Conservation (phyloP, 1,284 basidiomycete genomes). For the Sanghuangporus weigelae region DNA sequence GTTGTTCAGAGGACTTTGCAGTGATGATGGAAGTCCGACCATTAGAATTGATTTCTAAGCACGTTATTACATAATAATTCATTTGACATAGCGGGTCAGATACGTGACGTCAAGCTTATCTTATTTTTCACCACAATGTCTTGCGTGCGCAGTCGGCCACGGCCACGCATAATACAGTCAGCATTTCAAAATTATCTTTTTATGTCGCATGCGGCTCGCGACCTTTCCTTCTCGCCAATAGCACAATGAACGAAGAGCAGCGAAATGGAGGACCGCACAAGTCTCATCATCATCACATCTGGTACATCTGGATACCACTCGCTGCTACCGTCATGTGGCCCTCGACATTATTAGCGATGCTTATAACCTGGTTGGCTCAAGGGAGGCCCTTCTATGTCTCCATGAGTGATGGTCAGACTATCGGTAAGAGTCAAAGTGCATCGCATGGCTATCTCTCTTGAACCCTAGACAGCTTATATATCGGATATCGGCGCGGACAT, state of each 20-base stretch:
- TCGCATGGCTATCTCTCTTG: not conserved
- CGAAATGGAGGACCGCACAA: not conserved
- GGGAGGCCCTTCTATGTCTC: conserved; percentile 45
- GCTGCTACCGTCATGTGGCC: conserved; percentile 61
- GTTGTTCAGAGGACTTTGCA: too few relatives aligned
- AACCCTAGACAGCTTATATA: conserved; percentile 45
- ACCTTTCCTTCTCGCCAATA: not conserved
- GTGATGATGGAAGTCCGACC: too few relatives aligned
- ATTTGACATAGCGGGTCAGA: too few relatives aligned
- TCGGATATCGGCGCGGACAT: conserved; percentile 67
- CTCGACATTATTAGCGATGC: conserved; percentile 55
- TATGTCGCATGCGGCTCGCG: not conserved
- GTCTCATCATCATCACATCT: conserved; percentile 2
- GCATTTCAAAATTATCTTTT: not conserved
- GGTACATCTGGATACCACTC: conserved; percentile 57
- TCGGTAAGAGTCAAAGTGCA: conserved; percentile 24
- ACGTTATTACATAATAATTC: too few relatives aligned
- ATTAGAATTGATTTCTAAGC: too few relatives aligned
- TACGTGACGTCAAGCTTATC: not conserved
- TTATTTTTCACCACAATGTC: not conserved
- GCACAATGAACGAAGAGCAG: not conserved
- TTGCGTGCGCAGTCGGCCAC: not conserved
- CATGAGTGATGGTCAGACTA: conserved; percentile 38
- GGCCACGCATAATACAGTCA: not conserved
- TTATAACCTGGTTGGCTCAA: conserved; percentile 56